Base-by-base conservation (phyloP, 805 yeast species). In the Torulaspora franciscae region DNA sequence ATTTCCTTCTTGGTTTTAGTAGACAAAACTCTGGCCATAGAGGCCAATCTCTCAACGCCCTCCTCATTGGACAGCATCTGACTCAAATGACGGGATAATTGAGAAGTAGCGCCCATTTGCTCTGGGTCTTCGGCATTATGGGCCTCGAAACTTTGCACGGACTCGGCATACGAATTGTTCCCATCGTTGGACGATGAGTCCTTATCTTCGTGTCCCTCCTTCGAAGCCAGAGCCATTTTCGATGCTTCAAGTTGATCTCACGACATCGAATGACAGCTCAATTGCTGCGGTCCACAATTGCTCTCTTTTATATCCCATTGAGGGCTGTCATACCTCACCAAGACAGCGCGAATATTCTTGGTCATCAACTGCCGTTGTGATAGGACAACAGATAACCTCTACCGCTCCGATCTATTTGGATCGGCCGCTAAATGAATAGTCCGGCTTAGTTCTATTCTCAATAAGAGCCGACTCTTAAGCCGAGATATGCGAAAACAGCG, bases 21-120 rank as follows among this genome's bases (percentile, higher is more conserved):
- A 7, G 80, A 75, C 34, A 76, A 53, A 34, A 71, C 71, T 62
- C 77, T 71, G 3, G 79, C 74, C 48, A 76, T 62, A n/a, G 77
- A 66, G 51, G 70, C 76, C 44, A 76, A 61, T 53, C 68, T 70
- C 33, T 63, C 63, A 5, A 66, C 57, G 43, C 71, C 69, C 6
- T 64, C 63, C 6, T 67, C 67, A 45, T 62, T 59, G 9, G 68
- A 59, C 17, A 65, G 42, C 42, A 65, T 61, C 26, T 59, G 53
- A 4, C 65, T 55, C 35, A 65, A 42, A 40, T 62, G 65, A 45
- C 62, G 59, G 2, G 64, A 57, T 28, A 62, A 37, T 43, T 62
- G 66, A 9, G 60, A 52, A 10, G 61, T 54, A 13, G 45, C 54
- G 23, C 56, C 55, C 35, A 54, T 45, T 23, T 48, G 44, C 48